Evolutionary conservation across 495 filamentous ascomycete species (phyloP).

Genomic region (Daldinia caldariorum): DNA sequence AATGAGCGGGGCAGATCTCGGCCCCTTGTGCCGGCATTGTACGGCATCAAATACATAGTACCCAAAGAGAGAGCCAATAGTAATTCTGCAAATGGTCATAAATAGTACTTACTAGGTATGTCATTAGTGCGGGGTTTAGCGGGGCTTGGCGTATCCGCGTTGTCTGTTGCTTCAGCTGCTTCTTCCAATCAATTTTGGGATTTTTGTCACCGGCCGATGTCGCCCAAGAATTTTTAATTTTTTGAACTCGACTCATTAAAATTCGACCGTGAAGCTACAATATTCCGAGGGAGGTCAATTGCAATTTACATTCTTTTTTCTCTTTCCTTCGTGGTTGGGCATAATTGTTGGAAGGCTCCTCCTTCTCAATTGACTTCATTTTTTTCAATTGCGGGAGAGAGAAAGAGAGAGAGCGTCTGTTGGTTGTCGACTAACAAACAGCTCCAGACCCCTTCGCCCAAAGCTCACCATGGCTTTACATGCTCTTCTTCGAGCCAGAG

Average conservation of each 20-base stretch:
- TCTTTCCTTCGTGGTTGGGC: neutral
- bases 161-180: neutral
- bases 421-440: slow-evolving; percentile 1
- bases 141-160: slow-evolving; percentile 10
- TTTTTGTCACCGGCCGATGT: slow-evolving; percentile 37
- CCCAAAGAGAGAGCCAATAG: slow-evolving; percentile 22
- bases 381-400: slow-evolving; percentile 18
- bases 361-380: slow-evolving; percentile 25
- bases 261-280: slow-evolving; percentile 25
- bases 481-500: slow-evolving; percentile 52
- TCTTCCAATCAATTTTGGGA: slow-evolving; percentile 35
- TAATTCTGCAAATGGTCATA: slow-evolving; percentile 26
- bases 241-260: slow-evolving; percentile 29
- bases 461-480: slow-evolving; percentile 50
- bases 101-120: slow-evolving; percentile 12
- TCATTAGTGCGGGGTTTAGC: slow-evolving; percentile 37
- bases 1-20: slow-evolving; percentile 1
- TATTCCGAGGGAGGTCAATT: neutral
- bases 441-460: slow-evolving; percentile 11
- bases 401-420: slow-evolving; percentile 17
- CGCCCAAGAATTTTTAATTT: slow-evolving; percentile 27
- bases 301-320: neutral
- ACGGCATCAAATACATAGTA: neutral
- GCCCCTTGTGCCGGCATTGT: slow-evolving; percentile 1
- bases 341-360: slow-evolving; percentile 5